Percentiles rank a stretch among this genome's conserved stretches.
These are phyloP conservation scores for Dothistroma pini DNA, from an alignment of 2,329 filamentous ascomycete species.

Conservation along the genomic window DNA sequence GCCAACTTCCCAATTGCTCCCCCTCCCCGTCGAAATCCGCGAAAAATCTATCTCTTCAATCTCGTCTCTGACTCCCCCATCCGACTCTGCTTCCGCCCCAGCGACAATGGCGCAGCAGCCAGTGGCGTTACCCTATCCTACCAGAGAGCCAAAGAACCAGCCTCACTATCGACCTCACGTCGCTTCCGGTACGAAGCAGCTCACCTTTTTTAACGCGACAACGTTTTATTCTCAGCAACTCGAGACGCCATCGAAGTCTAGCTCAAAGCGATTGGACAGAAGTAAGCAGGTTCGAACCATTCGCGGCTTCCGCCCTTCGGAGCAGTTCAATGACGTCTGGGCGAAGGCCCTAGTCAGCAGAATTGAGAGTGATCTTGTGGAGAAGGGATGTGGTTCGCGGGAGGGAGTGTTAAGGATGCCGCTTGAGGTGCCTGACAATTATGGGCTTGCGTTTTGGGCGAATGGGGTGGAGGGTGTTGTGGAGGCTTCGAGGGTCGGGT, in stretches of 20 bases:
- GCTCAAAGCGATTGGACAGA: constrained; percentile 1
- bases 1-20: background rate
- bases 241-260: background rate
- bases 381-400: background rate
- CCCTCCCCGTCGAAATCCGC: background rate
- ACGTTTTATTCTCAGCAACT: constrained; percentile 3
- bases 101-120: background rate
- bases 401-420: background rate
- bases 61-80: background rate
- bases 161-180: background rate
- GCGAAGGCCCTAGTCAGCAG: background rate
- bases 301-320: background rate
- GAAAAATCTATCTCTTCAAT: background rate
- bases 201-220: constrained; percentile 4
- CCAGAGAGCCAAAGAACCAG: background rate
- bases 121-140: background rate
- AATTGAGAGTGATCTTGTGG: background rate
- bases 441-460: constrained; percentile 2
- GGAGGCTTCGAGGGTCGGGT: background rate
- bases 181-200: constrained; percentile 1
- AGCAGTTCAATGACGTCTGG: background rate
- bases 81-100: background rate
- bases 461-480: background rate
- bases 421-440: background rate
- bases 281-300: background rate